phyloP scores from a whole-genome alignment of 148 eudicot genomes.

The Arbutus unedo region DNA sequence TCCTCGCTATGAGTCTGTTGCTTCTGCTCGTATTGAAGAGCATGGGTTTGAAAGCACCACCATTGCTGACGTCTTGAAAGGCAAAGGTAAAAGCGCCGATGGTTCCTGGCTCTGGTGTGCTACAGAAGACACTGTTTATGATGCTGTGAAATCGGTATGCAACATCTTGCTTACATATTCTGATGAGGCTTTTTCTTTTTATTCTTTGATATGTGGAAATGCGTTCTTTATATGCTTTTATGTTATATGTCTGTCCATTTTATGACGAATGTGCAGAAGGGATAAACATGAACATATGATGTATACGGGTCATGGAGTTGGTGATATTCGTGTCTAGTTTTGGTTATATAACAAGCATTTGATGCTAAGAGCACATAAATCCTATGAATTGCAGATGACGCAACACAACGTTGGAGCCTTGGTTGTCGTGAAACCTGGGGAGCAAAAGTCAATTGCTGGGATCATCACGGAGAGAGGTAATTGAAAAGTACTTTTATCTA shows the following conservation, averaged over 20 bases:
- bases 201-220: background rate
- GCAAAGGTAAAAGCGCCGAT: constrained; percentile 88
- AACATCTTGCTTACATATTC: background rate
- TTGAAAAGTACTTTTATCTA: background rate
- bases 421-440: constrained; percentile 94
- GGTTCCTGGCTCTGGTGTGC: constrained; percentile 99
- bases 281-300: background rate
- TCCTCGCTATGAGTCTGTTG: constrained; percentile 62
- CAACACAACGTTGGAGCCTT: constrained; percentile 97
- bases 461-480: constrained; percentile 96
- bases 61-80: constrained; percentile 73
- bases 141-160: constrained; percentile 93
- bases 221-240: background rate
- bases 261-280: background rate
- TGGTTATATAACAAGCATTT: background rate
- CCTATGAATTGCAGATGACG: constrained; percentile 67
- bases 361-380: background rate
- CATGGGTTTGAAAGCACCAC: constrained; percentile 97
- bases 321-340: constrained; percentile 5
- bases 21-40: constrained; percentile 71
- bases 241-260: background rate
- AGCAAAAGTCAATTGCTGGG: constrained; percentile 77
- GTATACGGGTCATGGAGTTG: background rate
- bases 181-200: background rate
- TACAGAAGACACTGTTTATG: constrained; percentile 86